Conservation (phyloP, 331 rosid genomes). For the Quercus phellos region DNA sequence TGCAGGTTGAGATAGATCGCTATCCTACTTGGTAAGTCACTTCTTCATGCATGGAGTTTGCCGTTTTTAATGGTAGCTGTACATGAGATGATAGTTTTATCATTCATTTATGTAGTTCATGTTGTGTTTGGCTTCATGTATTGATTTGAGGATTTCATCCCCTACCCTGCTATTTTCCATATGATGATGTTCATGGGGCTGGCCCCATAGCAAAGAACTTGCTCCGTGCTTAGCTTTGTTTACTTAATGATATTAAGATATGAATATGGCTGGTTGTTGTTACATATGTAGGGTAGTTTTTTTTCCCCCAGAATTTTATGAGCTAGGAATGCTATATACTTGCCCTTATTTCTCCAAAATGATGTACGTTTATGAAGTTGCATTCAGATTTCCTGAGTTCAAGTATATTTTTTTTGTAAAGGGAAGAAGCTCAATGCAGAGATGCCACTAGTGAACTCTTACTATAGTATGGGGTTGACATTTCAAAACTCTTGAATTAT, state of each 20-base stretch:
- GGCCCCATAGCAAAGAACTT: neutral
- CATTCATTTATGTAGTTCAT: neutral
- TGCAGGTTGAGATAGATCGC: conserved; percentile 90
- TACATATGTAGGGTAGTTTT: neutral
- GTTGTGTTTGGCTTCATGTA: neutral
- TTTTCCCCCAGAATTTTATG: neutral
- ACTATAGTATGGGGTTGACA: neutral
- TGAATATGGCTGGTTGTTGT: neutral
- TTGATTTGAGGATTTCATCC: neutral
- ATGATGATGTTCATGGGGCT: neutral
- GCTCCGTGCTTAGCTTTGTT: neutral
- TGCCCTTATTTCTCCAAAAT: neutral
- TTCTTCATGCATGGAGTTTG: neutral
- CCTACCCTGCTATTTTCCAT: too few relatives aligned
- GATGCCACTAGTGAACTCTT: neutral
- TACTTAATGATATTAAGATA: neutral
- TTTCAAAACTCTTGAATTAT: neutral
- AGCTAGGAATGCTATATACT: neutral
- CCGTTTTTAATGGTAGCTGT: neutral
- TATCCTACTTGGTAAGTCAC: conserved; percentile 90
- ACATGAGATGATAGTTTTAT: neutral
- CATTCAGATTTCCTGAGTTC: conserved; percentile 2
- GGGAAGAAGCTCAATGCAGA: conserved; percentile 6
- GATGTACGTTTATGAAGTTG: neutral
- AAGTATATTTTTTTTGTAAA: neutral